phyloP scores from a whole-genome alignment of 2,329 filamentous ascomycete species.

The Biscogniauxia mediterranea region DNA sequence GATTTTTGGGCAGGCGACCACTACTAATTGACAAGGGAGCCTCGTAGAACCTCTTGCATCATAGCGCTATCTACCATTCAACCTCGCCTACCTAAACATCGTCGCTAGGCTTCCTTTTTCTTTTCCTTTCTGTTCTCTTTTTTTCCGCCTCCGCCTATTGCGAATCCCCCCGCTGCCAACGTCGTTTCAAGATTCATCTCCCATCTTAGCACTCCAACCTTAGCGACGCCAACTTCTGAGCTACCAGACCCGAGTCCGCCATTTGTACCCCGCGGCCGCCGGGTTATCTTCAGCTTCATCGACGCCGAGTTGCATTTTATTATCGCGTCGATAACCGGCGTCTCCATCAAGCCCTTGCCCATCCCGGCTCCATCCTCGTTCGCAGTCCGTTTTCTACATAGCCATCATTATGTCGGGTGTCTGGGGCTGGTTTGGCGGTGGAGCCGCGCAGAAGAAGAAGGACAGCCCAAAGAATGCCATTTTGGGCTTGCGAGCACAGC shows the following conservation, averaged over 20 bases:
- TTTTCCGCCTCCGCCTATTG: conserved; percentile 3
- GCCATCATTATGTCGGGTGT: conserved; percentile 57
- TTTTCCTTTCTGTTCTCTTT: not conserved
- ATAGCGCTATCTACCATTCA: conserved; percentile 7
- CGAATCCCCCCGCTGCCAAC: not conserved
- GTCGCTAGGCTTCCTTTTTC: not conserved
- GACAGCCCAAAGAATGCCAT: conserved; percentile 97
- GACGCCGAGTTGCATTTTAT: not conserved
- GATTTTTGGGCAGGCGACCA: not conserved
- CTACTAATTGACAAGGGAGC: not conserved
- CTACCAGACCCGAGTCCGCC: conserved; percentile 7
- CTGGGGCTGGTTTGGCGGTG: conserved; percentile 92
- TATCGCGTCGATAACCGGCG: conserved; percentile 9
- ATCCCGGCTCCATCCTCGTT: conserved; percentile 4
- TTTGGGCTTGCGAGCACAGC: conserved; percentile 77
- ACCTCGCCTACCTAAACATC: not conserved
- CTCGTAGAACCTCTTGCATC: conserved; percentile 21
- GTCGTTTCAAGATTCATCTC: not conserved
- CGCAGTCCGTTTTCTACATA: conserved; percentile 8
- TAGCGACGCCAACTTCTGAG: conserved; percentile 15
- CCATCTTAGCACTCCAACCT: conserved; percentile 3
- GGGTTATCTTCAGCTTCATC: conserved; percentile 3
- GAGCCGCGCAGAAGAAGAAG: conserved; percentile 79
- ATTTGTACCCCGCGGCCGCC: conserved; percentile 25
- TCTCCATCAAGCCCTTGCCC: not conserved